Percentiles rank a stretch among this genome's conserved stretches.
Evolutionary conservation across 2,329 filamentous ascomycete species (phyloP).

Genomic region (Blastomyces parvus): DNA sequence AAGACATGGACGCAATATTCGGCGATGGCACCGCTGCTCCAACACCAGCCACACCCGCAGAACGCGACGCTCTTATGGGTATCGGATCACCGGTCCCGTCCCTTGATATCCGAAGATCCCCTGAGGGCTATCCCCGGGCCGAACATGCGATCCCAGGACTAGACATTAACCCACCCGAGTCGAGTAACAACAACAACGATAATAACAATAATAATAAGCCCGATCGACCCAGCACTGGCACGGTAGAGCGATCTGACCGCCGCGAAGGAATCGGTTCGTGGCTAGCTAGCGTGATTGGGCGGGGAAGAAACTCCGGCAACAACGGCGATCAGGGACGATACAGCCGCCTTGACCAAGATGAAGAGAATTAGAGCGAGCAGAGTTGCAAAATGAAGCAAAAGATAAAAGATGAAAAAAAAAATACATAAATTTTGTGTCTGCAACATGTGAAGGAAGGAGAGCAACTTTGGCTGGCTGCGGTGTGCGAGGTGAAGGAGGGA

Average conservation of each 20-base stretch:
- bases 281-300: constrained; percentile 58
- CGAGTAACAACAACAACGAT: constrained; percentile 33
- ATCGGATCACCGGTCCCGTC: constrained; percentile 70
- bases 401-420: background rate
- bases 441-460: background rate
- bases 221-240: constrained; percentile 20
- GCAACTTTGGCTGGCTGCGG: background rate
- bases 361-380: constrained; percentile 24
- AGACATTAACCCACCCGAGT: constrained; percentile 66
- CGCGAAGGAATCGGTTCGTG: constrained; percentile 56
- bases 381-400: background rate
- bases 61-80: constrained; percentile 73
- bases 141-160: constrained; percentile 68
- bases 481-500: background rate
- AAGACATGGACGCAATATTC: constrained; percentile 94
- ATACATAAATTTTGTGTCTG: background rate
- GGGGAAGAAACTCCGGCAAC: constrained; percentile 32
- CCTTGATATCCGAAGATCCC: constrained; percentile 53
- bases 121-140: constrained; percentile 42
- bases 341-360: constrained; percentile 40
- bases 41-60: constrained; percentile 66
- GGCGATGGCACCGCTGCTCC: constrained; percentile 81
- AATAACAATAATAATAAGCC: constrained; percentile 44
- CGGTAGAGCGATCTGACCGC: constrained; percentile 26
- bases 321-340: constrained; percentile 36